phyloP scores from a whole-genome alignment of 1,284 basidiomycete species.

The Entoloma clypeatum region DNA sequence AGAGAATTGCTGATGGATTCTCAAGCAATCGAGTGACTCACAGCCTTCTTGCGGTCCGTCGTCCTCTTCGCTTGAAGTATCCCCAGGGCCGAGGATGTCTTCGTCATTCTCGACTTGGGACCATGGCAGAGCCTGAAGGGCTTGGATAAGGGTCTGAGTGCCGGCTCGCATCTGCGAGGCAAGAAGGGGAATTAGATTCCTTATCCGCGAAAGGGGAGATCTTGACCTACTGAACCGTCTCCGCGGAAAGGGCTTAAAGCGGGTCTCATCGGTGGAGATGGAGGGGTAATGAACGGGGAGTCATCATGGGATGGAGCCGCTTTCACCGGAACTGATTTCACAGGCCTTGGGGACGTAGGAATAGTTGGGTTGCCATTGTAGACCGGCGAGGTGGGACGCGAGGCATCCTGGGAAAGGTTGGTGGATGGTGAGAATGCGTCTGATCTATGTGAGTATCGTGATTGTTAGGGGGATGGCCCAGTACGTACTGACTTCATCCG shows the following conservation, averaged over 20 bases:
- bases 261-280: slow-evolving; percentile 55
- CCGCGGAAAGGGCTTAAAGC: slow-evolving; percentile 53
- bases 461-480: too few relatives aligned
- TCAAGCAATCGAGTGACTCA: too few relatives aligned
- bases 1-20: too few relatives aligned
- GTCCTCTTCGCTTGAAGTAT: slow-evolving; percentile 56
- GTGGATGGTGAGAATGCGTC: slow-evolving; percentile 19
- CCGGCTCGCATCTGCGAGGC: slow-evolving; percentile 67
- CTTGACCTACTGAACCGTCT: slow-evolving; percentile 57
- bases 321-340: slow-evolving; percentile 5
- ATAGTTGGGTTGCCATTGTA: slow-evolving; percentile 15
- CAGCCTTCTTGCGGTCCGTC: slow-evolving; percentile 37
- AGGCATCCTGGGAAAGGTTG: slow-evolving; percentile 28
- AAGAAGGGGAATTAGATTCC: slow-evolving; percentile 15
- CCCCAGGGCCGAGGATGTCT: slow-evolving; percentile 45
- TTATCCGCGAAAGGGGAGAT: slow-evolving; percentile 12
- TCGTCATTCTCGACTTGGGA: slow-evolving; percentile 65
- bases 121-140: slow-evolving; percentile 78
- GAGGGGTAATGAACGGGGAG: slow-evolving; percentile 74
- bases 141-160: slow-evolving; percentile 82
- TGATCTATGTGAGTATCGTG: slow-evolving; percentile 5
- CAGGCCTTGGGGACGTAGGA: slow-evolving; percentile 11
- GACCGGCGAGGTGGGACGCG: slow-evolving; percentile 29
- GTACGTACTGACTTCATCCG: slow-evolving; percentile 31
- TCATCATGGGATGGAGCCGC: slow-evolving; percentile 43